Conservation (phyloP, 805 yeast genomes). For the Scheffersomyces stipitis region DNA sequence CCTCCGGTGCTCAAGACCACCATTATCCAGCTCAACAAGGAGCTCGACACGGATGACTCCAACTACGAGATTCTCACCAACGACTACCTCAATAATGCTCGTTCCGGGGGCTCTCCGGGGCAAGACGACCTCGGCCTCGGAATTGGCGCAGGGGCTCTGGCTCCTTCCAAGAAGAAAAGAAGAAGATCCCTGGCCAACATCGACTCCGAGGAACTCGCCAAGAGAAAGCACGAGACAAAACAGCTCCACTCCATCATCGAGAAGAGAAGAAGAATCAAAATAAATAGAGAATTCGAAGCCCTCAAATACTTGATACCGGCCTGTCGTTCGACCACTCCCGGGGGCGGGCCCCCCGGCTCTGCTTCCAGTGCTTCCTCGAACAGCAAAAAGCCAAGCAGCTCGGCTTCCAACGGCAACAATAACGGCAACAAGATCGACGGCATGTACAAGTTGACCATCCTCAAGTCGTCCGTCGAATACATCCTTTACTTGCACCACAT, state of each 20-base stretch:
- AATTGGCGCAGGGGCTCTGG: conserved; percentile 2
- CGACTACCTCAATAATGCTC: conserved; percentile 22
- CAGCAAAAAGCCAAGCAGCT: conserved; percentile 4
- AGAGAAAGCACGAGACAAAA: conserved; percentile 43
- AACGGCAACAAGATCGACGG: conserved; percentile 51
- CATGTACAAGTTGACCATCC: conserved; percentile 77
- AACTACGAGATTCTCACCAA: conserved; percentile 44
- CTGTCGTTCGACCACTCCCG: conserved; percentile 51
- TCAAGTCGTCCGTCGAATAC: conserved; percentile 82
- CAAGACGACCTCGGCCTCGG: conserved; percentile 1
- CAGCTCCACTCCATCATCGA: conserved; percentile 73
- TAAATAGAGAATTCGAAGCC: conserved; percentile 82
- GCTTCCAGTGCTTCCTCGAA: conserved; percentile 18
- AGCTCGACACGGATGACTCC: conserved; percentile 40
- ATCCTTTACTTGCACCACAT: conserved; percentile 67
- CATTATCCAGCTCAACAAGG: conserved; percentile 44
- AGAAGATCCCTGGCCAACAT: conserved; percentile 39
- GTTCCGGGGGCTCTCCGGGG: conserved; percentile 5
- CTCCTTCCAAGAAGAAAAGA: conserved; percentile 29
- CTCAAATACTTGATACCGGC: conserved; percentile 77
- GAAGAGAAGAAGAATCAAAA: conserved; percentile 72
- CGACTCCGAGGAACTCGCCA: conserved; percentile 41
- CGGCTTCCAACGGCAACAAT: conserved; percentile 11
- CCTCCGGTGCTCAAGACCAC: conserved; percentile 47
- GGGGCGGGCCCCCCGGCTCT: conserved; percentile 3